phyloP scores from a whole-genome alignment of 140 eudicot genomes.

The Cichorium intybus region DNA sequence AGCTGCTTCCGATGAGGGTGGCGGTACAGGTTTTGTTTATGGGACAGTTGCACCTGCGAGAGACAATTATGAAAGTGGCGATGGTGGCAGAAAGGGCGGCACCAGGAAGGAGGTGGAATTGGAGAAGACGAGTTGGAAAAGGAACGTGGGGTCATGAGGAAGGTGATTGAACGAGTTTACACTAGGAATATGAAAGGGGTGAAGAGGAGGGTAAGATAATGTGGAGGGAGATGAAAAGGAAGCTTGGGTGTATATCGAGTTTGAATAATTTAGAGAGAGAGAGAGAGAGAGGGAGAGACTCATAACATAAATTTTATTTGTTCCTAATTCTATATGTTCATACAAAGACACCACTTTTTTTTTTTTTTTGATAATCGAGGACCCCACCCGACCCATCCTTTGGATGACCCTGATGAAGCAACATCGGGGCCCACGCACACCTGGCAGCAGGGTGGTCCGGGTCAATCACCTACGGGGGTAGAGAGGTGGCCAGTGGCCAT shows the following conservation, averaged over 20 bases:
- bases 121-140: constrained; percentile 58
- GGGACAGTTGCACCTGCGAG: constrained; percentile 58
- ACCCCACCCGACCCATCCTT: no score
- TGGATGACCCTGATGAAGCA: no score
- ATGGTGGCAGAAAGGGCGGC: constrained; percentile 17
- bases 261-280: constrained; percentile 37
- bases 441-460: no score
- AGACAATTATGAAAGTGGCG: constrained; percentile 40
- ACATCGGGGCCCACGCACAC: no score
- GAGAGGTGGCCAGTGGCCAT: no score
- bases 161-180: constrained; percentile 45
- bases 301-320: no score
- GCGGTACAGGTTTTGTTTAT: constrained; percentile 60
- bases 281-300: no score
- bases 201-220: constrained; percentile 41
- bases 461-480: no score
- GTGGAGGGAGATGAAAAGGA: constrained; percentile 84
- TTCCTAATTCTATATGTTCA: no score
- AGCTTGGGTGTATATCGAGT: constrained; percentile 56
- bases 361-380: no score
- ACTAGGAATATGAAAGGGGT: constrained; percentile 11
- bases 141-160: constrained; percentile 53
- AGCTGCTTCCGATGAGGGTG: constrained; percentile 55
- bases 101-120: constrained; percentile 32
- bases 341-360: no score